Percentiles rank a stretch among this genome's conserved stretches.
These are phyloP conservation scores for Phytopythium delawarense DNA, from an alignment of 352 stramenopile genomes.

Conservation along the genomic window DNA sequence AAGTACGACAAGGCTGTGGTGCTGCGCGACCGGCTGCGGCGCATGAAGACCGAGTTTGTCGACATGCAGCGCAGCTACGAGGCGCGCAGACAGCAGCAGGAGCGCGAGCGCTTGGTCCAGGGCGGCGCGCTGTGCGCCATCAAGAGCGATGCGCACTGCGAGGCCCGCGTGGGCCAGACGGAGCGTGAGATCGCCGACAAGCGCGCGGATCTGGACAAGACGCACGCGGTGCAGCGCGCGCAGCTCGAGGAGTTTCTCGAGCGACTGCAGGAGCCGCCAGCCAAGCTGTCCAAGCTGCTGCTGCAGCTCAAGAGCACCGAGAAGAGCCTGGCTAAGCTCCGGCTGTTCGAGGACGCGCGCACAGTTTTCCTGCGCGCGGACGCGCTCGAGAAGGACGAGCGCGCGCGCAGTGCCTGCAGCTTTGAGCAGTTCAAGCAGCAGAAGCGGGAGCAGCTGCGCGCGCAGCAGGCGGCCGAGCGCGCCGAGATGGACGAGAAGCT, in stretches of 20 bases:
- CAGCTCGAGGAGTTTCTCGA: constrained; percentile 63
- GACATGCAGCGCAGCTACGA: constrained; percentile 66
- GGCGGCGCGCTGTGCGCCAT: constrained; percentile 37
- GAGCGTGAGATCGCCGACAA: constrained; percentile 46
- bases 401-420: constrained; percentile 29
- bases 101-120: constrained; percentile 43
- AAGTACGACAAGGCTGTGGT: constrained; percentile 73
- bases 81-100: constrained; percentile 35
- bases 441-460: constrained; percentile 37
- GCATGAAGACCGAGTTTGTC: constrained; percentile 69
- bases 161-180: constrained; percentile 15
- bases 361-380: constrained; percentile 57
- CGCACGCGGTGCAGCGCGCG: constrained; percentile 47
- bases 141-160: constrained; percentile 31
- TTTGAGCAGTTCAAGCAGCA: constrained; percentile 62
- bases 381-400: constrained; percentile 61
- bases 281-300: constrained; percentile 69
- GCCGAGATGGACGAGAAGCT: constrained; percentile 62
- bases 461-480: constrained; percentile 57
- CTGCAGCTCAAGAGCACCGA: constrained; percentile 74
- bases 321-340: constrained; percentile 49
- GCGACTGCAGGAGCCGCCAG: constrained; percentile 48
- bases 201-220: constrained; percentile 49
- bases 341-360: constrained; percentile 71
- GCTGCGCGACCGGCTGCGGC: constrained; percentile 49